Conservation (phyloP, 257 asterid genomes). For the Hygrophila difformis region DNA sequence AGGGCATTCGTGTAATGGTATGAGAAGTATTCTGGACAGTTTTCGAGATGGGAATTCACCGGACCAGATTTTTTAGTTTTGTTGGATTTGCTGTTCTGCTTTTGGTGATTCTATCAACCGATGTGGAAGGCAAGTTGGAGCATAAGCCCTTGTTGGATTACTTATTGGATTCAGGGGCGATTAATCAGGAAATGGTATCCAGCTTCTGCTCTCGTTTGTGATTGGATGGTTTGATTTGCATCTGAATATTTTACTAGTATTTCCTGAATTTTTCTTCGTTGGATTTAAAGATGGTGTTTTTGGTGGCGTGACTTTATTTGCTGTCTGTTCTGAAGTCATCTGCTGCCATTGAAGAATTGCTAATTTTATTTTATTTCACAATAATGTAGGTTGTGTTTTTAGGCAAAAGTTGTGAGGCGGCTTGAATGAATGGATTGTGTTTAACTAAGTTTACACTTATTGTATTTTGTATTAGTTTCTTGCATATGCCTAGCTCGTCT, state of each 20-base stretch:
- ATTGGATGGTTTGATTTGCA: constrained; percentile 6
- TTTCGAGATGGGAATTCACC: constrained; percentile 38
- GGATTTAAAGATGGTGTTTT: constrained; percentile 6
- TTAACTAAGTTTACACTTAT: too few relatives aligned
- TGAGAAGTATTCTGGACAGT: constrained; percentile 9
- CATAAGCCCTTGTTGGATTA: constrained; percentile 32
- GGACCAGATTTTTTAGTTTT: constrained; percentile 28
- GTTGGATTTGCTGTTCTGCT: constrained; percentile 35
- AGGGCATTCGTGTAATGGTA: constrained; percentile 19
- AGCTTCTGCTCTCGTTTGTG: constrained; percentile 12
- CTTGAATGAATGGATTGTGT: background rate
- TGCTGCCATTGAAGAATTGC: background rate
- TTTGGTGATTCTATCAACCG: constrained; percentile 25
- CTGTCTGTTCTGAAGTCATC: background rate
- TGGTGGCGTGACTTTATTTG: background rate
- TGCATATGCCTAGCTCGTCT: background rate
- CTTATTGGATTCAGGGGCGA: constrained; percentile 34
- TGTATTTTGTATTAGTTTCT: background rate
- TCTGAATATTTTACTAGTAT: background rate
- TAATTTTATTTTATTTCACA: background rate
- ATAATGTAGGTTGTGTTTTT: background rate
- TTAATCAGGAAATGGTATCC: constrained; percentile 47
- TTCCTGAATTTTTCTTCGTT: background rate
- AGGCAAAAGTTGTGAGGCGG: background rate
- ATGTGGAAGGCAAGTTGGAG: constrained; percentile 34